Base-by-base conservation (phyloP, 495 filamentous ascomycete species). In the Polyplosphaeria fusca region DNA sequence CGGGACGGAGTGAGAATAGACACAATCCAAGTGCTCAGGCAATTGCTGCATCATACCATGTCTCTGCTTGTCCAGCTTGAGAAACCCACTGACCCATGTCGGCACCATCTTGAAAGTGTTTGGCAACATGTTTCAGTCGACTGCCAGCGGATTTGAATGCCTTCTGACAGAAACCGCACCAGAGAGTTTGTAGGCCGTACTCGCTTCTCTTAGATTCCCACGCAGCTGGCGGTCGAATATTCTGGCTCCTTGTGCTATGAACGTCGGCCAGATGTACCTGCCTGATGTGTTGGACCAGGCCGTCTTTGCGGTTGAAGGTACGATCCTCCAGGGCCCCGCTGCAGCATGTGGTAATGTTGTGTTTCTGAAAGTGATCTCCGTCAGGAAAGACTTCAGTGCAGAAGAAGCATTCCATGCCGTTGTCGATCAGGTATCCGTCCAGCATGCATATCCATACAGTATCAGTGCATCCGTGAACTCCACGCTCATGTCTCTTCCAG, bases 361-460 rank as follows among this genome's bases (percentile, higher is more conserved):
- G 47, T 35, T 50, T 4, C 5, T 39, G 2, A 18, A 50, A 50
- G 20, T 50, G 47, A 38, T 37, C 32, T 4, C 28, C 28, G n/a
- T 14, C 22, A 2, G 26, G 13, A 13, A 42, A 9, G 23, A 13
- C 24, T 38, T 7, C 27, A 25, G 14, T 7, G 19, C 47, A 50
- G 28, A 50, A 38, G 13, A 13, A 16, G 28, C 47, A 50, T 2
- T 14, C 5, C n/a, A n/a, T n/a, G n/a, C 22, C 18, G 2, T 27
- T 26, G 3, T 37, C 16, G 2, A 22, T 20, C 7, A 50, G 18
- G 16, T 9, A n/a, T 3, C 47, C 47, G 18, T 25, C 27, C 7
- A 39, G 47, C 47, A 50, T 50, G 28, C 47, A 50, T 4, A 39
- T 50, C 47, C 47, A 50, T 11, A 18, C 30, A 7, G 9, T 32